These are phyloP conservation scores for Ramalina intermedia DNA, from an alignment of 495 filamentous ascomycete species.

Conservation along the genomic window DNA sequence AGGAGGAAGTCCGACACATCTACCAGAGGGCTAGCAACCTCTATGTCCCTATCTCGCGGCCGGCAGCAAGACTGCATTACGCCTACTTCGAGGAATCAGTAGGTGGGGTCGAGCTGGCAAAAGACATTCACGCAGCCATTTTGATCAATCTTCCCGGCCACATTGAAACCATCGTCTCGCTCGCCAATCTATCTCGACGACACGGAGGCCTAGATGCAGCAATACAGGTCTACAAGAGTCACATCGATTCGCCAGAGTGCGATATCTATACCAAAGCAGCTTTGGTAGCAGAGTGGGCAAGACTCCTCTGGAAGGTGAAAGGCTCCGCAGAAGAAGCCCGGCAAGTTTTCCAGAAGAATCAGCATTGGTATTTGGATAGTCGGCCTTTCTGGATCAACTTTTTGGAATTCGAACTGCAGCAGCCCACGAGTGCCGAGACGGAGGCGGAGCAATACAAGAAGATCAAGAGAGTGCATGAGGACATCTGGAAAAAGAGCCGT, in stretches of 20 bases:
- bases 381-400: conserved; percentile 87
- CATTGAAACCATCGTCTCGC: conserved; percentile 73
- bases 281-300: conserved; percentile 81
- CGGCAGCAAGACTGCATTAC: conserved; percentile 73
- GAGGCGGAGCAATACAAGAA: conserved; percentile 54
- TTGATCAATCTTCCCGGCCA: conserved; percentile 55
- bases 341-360: conserved; percentile 66
- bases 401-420: conserved; percentile 77
- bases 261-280: conserved; percentile 75
- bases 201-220: conserved; percentile 76
- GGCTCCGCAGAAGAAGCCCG: conserved; percentile 75
- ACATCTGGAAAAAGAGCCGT: conserved; percentile 60
- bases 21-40: conserved; percentile 76
- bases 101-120: conserved; percentile 59
- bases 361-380: conserved; percentile 75
- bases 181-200: conserved; percentile 79
- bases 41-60: conserved; percentile 71
- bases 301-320: conserved; percentile 80
- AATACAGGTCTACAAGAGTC: conserved; percentile 67
- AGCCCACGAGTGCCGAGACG: conserved; percentile 53
- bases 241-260: conserved; percentile 56
- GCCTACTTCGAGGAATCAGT: conserved; percentile 87
- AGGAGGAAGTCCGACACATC: conserved; percentile 85
- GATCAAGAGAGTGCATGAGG: conserved; percentile 67
- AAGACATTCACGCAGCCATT: conserved; percentile 71